These are phyloP conservation scores for Verbena officinalis DNA, from an alignment of 257 asterid species.

Conservation along the genomic window DNA sequence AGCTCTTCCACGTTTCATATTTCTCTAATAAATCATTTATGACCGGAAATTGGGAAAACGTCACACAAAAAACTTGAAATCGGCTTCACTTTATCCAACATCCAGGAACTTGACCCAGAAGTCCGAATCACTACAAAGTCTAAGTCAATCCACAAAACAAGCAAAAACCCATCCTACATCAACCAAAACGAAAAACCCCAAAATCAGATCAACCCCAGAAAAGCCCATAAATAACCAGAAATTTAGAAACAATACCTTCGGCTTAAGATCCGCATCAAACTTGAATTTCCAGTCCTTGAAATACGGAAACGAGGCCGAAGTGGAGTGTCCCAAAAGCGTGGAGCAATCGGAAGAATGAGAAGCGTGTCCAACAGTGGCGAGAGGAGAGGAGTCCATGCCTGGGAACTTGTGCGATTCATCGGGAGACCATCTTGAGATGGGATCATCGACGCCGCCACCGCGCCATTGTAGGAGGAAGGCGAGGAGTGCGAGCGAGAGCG, in stretches of 20 bases:
- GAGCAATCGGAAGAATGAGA: constrained; percentile 59
- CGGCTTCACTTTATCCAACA: constrained; percentile 17
- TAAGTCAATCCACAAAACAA: constrained; percentile 16
- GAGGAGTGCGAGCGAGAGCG: constrained; percentile 64
- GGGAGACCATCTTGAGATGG: constrained; percentile 53
- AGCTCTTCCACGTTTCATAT: not conserved
- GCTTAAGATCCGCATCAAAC: constrained; percentile 54
- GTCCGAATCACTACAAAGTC: constrained; percentile 27
- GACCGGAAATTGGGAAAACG: not conserved
- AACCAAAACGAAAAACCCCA: constrained; percentile 16
- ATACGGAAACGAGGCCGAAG: constrained; percentile 51
- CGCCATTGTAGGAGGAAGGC: constrained; percentile 91
- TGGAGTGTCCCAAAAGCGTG: constrained; percentile 47
- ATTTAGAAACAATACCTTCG: constrained; percentile 40
- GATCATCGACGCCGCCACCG: constrained; percentile 73
- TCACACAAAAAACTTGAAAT: not conserved
- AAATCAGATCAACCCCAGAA: constrained; percentile 28
- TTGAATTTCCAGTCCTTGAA: constrained; percentile 51
- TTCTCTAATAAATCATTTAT: not conserved
- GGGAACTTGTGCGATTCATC: constrained; percentile 56
- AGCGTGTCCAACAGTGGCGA: constrained; percentile 39
- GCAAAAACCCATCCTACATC: constrained; percentile 16
- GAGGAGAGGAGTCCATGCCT: constrained; percentile 56
- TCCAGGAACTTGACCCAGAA: constrained; percentile 16
- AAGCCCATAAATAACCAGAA: not conserved